A percentile compares a stretch with the other conserved stretches of the same genome.
Conservation (phyloP, 2,329 filamentous ascomycete genomes). For the Penicillium sp. region DNA sequence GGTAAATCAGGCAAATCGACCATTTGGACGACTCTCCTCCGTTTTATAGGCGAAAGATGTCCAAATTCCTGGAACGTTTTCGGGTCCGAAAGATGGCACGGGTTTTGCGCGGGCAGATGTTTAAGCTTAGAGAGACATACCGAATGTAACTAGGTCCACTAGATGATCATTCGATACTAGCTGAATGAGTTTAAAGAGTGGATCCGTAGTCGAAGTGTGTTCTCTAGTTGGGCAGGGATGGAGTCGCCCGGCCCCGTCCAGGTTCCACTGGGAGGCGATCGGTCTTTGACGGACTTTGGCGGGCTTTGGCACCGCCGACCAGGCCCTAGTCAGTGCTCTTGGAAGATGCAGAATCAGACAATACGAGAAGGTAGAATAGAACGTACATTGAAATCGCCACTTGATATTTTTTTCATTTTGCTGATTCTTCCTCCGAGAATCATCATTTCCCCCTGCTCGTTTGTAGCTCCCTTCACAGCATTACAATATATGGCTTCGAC, state of each 20-base stretch:
- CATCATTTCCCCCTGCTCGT: background rate
- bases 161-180: background rate
- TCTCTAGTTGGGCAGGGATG: background rate
- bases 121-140: background rate
- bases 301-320: conserved; percentile 6
- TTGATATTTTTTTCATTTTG: background rate
- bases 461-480: background rate
- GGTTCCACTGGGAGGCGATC: background rate
- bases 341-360: background rate
- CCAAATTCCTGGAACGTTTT: background rate
- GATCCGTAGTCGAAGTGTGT: background rate
- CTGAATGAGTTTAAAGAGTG: background rate
- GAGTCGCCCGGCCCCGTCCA: background rate
- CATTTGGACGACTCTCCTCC: background rate
- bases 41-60: background rate
- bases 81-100: background rate
- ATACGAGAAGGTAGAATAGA: background rate
- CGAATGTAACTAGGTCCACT: background rate
- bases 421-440: background rate
- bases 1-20: background rate
- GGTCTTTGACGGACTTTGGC: conserved; percentile 14
- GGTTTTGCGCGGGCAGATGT: background rate
- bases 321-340: background rate
- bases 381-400: background rate
- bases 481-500: conserved; percentile 9